Conservation (phyloP, 2,329 filamentous ascomycete genomes). For the Fusarium cicatricum region DNA sequence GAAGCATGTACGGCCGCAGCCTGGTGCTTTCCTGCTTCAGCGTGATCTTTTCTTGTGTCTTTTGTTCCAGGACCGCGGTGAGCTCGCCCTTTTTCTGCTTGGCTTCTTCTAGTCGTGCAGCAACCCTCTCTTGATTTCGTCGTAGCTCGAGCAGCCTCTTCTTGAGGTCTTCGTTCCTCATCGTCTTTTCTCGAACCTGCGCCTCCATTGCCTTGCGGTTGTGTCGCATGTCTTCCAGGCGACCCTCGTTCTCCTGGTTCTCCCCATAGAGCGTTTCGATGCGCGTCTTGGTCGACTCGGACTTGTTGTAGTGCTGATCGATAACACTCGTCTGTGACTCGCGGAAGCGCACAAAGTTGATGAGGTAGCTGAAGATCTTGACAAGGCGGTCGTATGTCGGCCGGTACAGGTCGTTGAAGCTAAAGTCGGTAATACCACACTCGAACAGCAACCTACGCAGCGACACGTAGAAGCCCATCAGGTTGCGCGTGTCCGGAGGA, state of each 20-base stretch:
- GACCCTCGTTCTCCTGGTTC: constrained; percentile 86
- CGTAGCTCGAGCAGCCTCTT: constrained; percentile 81
- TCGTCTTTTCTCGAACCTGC: constrained; percentile 83
- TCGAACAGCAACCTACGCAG: constrained; percentile 81
- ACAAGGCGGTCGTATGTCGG: constrained; percentile 90
- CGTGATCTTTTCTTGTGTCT: constrained; percentile 72
- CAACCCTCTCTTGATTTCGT: constrained; percentile 82
- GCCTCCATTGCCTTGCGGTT: constrained; percentile 83
- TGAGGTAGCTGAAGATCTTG: constrained; percentile 96
- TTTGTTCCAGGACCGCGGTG: constrained; percentile 75
- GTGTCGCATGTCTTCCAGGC: constrained; percentile 80
- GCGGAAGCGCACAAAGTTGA: constrained; percentile 98
- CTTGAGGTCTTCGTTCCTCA: constrained; percentile 87
- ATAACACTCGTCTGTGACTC: constrained; percentile 91
- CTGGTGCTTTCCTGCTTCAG: constrained; percentile 88
- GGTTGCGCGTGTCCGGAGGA: constrained; percentile 85
- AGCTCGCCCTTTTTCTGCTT: constrained; percentile 82
- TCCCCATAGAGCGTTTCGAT: constrained; percentile 87
- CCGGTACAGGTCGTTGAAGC: constrained; percentile 89
- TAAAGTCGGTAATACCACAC: constrained; percentile 93
- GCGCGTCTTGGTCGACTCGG: constrained; percentile 82
- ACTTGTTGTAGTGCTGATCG: constrained; percentile 92
- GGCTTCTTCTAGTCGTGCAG: constrained; percentile 81
- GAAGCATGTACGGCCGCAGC: constrained; percentile 88
- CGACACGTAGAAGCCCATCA: constrained; percentile 95